phyloP scores from a whole-genome alignment of 2,329 filamentous ascomycete genomes.

The Ophiosphaerella narmari region DNA sequence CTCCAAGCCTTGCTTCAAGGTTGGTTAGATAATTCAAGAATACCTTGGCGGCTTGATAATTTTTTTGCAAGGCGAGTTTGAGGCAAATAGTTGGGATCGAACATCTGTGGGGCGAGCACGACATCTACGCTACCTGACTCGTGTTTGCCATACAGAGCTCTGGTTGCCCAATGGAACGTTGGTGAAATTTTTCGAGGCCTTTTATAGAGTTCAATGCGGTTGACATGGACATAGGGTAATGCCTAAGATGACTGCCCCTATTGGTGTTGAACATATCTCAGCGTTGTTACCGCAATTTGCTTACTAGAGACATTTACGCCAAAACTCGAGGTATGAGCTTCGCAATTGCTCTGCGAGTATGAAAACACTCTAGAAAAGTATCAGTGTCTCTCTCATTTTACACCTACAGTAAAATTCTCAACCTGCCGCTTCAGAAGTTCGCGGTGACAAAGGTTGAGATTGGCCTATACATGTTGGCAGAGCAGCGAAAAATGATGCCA shows the following conservation, averaged over 20 bases:
- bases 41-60: conserved; percentile 7
- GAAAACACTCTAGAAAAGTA: too few species aligned
- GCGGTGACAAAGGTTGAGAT: too few species aligned
- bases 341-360: too few species aligned
- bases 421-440: too few species aligned
- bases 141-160: conserved; percentile 1
- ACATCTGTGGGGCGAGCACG: conserved; percentile 28
- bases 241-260: not conserved
- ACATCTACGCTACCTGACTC: conserved; percentile 21
- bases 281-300: too few species aligned
- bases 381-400: too few species aligned
- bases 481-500: too few species aligned
- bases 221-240: not conserved
- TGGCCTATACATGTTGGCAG: too few species aligned
- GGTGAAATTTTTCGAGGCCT: not conserved
- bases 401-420: too few species aligned
- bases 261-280: too few species aligned
- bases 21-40: not conserved
- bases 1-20: not conserved
- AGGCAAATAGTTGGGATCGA: conserved; percentile 6
- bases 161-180: not conserved
- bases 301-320: too few species aligned
- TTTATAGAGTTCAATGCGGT: not conserved
- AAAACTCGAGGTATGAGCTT: too few species aligned
- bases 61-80: conserved; percentile 18